Conservation (phyloP, 371 early-diverging fungal genomes). For the Mucor saturninus region DNA sequence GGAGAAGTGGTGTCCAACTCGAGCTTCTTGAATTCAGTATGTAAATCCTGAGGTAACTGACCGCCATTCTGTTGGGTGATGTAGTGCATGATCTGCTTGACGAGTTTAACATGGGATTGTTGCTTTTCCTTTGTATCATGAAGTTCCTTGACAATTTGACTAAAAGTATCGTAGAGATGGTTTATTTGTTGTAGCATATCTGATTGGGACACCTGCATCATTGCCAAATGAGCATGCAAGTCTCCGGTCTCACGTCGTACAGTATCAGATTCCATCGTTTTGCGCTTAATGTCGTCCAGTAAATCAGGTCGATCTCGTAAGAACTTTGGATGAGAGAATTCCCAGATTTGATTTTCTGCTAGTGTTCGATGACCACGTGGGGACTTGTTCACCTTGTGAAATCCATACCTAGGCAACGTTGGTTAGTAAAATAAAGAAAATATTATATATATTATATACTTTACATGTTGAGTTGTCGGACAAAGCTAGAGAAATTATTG, state of each 20-base stretch:
- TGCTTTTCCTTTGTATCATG: conserved; percentile 71
- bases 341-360: conserved; percentile 92
- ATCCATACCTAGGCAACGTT: conserved; percentile 69
- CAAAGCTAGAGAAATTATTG: conserved; percentile 88
- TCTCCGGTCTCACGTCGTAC: conserved; percentile 76
- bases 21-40: conserved; percentile 35
- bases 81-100: conserved; percentile 65
- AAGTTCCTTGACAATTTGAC: conserved; percentile 74
- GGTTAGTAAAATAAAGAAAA: not conserved
- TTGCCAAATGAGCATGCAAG: conserved; percentile 71
- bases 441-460: conserved; percentile 9
- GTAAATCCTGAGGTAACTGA: conserved; percentile 45
- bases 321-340: conserved; percentile 89
- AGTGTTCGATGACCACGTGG: conserved; percentile 83
- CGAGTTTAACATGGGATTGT: conserved; percentile 60
- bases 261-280: conserved; percentile 81
- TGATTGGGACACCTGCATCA: conserved; percentile 78
- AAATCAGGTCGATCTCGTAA: conserved; percentile 78
- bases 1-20: conserved; percentile 30
- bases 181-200: conserved; percentile 76
- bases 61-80: conserved; percentile 54
- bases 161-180: conserved; percentile 72
- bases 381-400: conserved; percentile 88
- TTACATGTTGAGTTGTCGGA: conserved; percentile 89
- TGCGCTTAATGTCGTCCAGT: conserved; percentile 86